Evolutionary conservation across 1,284 basidiomycete genomes (phyloP), one percentile per base, ranked within the genome.

Genomic region (Trichosporon coremiiforme): DNA sequence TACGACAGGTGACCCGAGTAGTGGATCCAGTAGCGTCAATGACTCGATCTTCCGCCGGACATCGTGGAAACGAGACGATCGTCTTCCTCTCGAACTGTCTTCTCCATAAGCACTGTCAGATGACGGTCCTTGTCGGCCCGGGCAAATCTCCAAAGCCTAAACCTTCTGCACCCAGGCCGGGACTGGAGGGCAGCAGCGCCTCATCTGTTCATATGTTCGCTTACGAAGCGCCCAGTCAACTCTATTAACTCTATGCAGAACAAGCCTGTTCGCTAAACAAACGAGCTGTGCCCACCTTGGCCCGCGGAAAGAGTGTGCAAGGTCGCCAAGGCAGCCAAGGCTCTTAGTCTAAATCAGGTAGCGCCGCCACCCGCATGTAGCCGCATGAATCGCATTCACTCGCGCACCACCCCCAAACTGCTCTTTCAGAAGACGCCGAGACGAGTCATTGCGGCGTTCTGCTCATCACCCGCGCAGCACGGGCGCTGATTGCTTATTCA

Each of bases 1-100:
- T 53, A 53, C 47, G 57, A 33, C 29, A n/a, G 17, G 13, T 15
- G 41, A 45, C 41, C 41, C 41, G 57, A 31, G 17, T 20, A 31
- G 57, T 33, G 57, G 29, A 33, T 60, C 15, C 57, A 60, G 57
- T 31, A 31, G 57, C 29, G 57, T 33, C 17, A 60, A 35, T 22
- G 47, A 22, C 20, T 9, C n/a, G 8, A 22, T 22, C n/a, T 7
- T 53, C 47, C n/a, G 20, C 47, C 47, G 47, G n/a, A 53, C 20
- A 22, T 53, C 20, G 47, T 53, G 20, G 20, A 53, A 20, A 22
- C 7, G 8, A 9, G 20, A 53, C 47, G 4, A 20, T 8, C 1
- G 20, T 22, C 7, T 22, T 53, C 20, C n/a, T 53, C 47, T 20
- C 47, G 20, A 22, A 22, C 20, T 53, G 20, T 53, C 47, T 6